A percentile compares a stretch with the other conserved stretches of the same genome.
Evolutionary conservation across 495 filamentous ascomycete species (phyloP).

Genomic region (Aspergillus haitiensis): DNA sequence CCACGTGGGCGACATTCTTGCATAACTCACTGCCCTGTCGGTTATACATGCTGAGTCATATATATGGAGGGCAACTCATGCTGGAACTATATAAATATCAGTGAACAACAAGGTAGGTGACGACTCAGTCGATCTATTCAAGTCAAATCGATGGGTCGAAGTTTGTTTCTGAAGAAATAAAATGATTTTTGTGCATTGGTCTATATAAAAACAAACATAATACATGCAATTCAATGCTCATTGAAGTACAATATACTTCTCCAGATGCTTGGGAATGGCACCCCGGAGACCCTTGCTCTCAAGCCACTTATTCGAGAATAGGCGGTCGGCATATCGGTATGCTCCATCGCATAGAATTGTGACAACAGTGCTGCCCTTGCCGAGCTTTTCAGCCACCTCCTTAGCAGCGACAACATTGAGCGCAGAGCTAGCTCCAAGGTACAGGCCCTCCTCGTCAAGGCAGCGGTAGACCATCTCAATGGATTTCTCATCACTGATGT

Average conservation of each 20-base stretch:
- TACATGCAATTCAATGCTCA: constrained; percentile 11
- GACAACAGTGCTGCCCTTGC: constrained; percentile 86
- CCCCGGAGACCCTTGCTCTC: constrained; percentile 75
- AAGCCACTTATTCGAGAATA: constrained; percentile 90
- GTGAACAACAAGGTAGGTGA: too few species aligned
- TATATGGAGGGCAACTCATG: too few species aligned
- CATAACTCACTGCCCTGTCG: too few species aligned
- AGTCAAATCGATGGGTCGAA: background rate
- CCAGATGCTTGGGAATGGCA: constrained; percentile 81
- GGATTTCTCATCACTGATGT: constrained; percentile 87
- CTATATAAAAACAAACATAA: constrained; percentile 8
- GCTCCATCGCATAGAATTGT: constrained; percentile 94
- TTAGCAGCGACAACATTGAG: constrained; percentile 95
- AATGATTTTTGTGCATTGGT: background rate
- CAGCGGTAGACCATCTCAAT: constrained; percentile 98
- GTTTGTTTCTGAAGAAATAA: background rate
- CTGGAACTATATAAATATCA: too few species aligned
- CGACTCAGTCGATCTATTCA: too few species aligned
- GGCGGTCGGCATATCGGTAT: constrained; percentile 89
- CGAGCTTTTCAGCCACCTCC: constrained; percentile 88
- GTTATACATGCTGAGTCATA: too few species aligned
- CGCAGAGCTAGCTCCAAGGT: constrained; percentile 89
- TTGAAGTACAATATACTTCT: constrained; percentile 89
- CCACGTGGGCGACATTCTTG: too few species aligned
- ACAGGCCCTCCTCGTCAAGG: constrained; percentile 93